Conservation (phyloP, 2,329 filamentous ascomycete species). For the Escovopsis sp. region DNA sequence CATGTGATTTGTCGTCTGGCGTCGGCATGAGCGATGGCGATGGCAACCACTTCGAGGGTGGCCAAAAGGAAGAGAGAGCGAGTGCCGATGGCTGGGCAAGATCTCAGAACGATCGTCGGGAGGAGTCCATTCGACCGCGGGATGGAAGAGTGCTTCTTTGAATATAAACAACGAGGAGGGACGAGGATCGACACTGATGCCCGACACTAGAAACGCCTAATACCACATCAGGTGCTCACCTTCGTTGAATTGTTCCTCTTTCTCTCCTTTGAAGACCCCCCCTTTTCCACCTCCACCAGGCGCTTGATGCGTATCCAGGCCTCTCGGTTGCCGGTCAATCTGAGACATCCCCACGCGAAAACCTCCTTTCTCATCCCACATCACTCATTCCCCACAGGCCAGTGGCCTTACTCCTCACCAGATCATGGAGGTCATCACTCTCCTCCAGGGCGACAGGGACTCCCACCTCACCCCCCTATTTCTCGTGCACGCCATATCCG, state of each 20-base stretch:
- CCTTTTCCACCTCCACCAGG: background rate
- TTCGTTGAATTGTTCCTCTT: background rate
- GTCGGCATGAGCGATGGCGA: no score
- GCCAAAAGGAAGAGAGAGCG: no score
- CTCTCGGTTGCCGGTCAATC: background rate
- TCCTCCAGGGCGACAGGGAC: constrained; percentile 9
- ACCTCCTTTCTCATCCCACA: background rate
- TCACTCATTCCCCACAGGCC: background rate
- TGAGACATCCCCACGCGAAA: no score
- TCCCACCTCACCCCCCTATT: constrained; percentile 9
- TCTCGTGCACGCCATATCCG: constrained; percentile 11
- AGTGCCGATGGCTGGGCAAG: no score
- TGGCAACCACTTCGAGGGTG: no score
- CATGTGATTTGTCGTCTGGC: no score
- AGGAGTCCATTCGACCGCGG: background rate
- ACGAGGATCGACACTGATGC: background rate
- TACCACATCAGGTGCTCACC: background rate
- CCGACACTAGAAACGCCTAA: background rate
- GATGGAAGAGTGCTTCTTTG: background rate
- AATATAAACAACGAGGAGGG: background rate
- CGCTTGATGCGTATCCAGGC: background rate
- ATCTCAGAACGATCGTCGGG: background rate
- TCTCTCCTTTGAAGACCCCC: background rate
- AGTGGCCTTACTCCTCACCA: background rate
- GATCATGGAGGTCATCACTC: constrained; percentile 10